A percentile compares a stretch with the other conserved stretches of the same genome.
These are phyloP conservation scores for Aleurites moluccanus DNA, from an alignment of 441 rosid genomes.

Conservation along the genomic window DNA sequence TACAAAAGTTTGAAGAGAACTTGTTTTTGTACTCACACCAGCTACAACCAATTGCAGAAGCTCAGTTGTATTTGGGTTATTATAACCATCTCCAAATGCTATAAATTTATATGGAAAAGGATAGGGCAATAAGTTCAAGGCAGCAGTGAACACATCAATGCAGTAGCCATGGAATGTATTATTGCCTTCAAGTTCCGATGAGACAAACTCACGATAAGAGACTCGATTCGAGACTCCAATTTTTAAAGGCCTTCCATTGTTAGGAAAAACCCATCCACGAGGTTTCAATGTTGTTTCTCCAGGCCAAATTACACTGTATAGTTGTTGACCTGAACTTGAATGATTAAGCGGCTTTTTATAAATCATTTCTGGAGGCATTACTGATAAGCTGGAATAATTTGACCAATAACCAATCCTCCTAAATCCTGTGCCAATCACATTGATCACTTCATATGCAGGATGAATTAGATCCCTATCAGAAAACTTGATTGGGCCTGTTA, in stretches of 20 bases:
- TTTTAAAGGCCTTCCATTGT: conserved; percentile 66
- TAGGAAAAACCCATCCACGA: conserved; percentile 90
- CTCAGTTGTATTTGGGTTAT: conserved; percentile 59
- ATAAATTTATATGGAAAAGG: conserved; percentile 70
- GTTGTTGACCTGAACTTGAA: conserved; percentile 45
- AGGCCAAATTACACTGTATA: conserved; percentile 66
- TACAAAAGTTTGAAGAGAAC: not conserved
- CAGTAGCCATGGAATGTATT: conserved; percentile 69
- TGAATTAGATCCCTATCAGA: conserved; percentile 52
- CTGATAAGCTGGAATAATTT: conserved; percentile 62
- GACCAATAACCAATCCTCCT: conserved; percentile 80
- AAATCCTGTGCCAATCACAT: conserved; percentile 66
- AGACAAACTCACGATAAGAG: conserved; percentile 54
- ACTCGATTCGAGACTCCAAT: conserved; percentile 73
- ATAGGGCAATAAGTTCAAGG: conserved; percentile 66
- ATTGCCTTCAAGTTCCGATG: conserved; percentile 31
- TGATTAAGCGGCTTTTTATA: conserved; percentile 36
- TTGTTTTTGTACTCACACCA: conserved; percentile 55
- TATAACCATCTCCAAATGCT: conserved; percentile 60
- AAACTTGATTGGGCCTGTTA: conserved; percentile 63
- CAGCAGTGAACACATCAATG: conserved; percentile 79
- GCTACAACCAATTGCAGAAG: conserved; percentile 66
- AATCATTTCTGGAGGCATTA: conserved; percentile 42
- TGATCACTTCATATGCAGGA: conserved; percentile 77
- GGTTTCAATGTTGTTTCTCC: conserved; percentile 59